These are phyloP conservation scores for Mycena indigotica DNA, from an alignment of 768 basidiomycete species.

Conservation along the genomic window DNA sequence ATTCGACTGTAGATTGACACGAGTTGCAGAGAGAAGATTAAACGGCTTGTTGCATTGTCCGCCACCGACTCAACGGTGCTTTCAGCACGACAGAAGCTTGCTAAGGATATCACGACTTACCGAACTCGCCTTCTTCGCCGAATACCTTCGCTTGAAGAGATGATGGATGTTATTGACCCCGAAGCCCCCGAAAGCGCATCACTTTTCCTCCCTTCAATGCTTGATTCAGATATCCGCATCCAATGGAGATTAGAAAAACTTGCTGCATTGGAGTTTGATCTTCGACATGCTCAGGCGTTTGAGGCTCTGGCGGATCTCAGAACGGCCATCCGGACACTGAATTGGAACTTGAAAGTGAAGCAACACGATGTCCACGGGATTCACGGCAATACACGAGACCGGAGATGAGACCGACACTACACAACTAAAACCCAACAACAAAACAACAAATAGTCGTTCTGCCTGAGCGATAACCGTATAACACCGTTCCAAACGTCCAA, in stretches of 20 bases:
- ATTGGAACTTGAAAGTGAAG: neutral
- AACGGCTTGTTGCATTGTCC: neutral
- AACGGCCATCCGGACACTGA: neutral
- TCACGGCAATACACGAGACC: neutral
- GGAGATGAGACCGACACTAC: no score
- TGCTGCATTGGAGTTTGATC: neutral
- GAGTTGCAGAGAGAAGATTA: neutral
- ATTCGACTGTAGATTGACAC: neutral
- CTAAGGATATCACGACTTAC: neutral
- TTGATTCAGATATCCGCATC: neutral
- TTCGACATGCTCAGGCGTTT: neutral
- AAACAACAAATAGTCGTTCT: no score
- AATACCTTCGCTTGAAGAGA: neutral
- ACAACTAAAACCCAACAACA: no score
- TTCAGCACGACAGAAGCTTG: neutral
- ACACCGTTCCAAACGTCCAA: no score
- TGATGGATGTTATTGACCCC: neutral
- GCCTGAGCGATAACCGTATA: no score
- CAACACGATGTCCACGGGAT: neutral
- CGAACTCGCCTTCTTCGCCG: neutral
- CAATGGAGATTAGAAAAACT: neutral
- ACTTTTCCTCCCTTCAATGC: neutral
- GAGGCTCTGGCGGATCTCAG: neutral
- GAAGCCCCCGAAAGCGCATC: neutral
- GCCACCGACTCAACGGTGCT: neutral